Base-by-base conservation (phyloP, 257 asterid genomes). In the Voacanga thouarsii region DNA sequence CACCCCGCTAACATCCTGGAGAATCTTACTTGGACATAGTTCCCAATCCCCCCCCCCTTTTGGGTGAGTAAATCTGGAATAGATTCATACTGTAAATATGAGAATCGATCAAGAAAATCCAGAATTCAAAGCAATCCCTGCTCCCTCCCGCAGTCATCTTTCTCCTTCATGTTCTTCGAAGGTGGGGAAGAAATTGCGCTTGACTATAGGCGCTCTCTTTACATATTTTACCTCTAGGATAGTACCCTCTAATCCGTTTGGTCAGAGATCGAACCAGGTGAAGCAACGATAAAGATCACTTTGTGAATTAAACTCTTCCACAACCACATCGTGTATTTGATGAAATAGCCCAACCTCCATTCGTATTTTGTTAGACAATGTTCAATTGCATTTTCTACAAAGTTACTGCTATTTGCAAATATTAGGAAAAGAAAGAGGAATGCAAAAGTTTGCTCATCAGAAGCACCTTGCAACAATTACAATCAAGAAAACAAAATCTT, bases 1-100 rank as follows among this genome's bases (percentile, higher is more conserved):
- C 78, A 19, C 95, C 98, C 56, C 97, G 96, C 69, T 91, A 84
- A 89, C 44, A 10, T 16, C 76, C 44, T 21, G 4, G 11, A n/a
- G 21, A 3, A 44, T 5, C 9, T 5, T 44, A 3, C 21, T 53
- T 41, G 30, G 51, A 21, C 64, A 7, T 15, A 1, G 21, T 23
- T 1, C n/a, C n/a, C n/a, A n/a, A n/a, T n/a, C n/a, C n/a, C n/a
- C n/a, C n/a, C n/a, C n/a, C 21, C 14, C 2, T 33, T 33, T 33
- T 33, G 37, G 37, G 56, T 51, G 6, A 14, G 56, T 51, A 51
- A 51, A 51, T 51, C 14, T 0, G 21, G 14, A 51, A 51, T 15
- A 24, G 61, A 19, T 57, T n/a, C 30, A 7, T 8, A 57, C 30
- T 23, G 64, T 57, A 23, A 57, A 57, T n/a, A 57, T 57, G 12